Conservation (phyloP, 2,329 filamentous ascomycete species). For the Sporothrix phasma region DNA sequence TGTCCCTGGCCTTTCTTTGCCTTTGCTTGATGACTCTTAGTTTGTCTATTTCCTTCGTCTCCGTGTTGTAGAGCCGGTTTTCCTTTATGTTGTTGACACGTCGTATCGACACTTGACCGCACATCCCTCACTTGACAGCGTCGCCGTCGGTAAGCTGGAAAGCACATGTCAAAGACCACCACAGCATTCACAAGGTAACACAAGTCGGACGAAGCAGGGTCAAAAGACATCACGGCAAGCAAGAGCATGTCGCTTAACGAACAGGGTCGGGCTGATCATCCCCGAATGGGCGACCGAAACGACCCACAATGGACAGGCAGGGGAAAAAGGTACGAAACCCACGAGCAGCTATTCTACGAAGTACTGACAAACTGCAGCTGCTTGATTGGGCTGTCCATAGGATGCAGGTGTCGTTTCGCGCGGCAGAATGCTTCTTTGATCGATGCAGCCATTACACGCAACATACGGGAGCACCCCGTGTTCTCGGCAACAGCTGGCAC, state of each 20-base stretch:
- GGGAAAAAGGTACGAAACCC: neutral
- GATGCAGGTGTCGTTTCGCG: neutral
- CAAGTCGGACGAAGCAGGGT: neutral
- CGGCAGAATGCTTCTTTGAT: neutral
- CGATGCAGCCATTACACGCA: neutral
- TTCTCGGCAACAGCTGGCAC: neutral
- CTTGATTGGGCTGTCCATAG: conserved; percentile 4
- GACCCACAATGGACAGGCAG: neutral
- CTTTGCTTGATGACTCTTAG: too few relatives aligned
- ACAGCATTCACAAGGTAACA: neutral
- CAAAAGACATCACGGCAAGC: neutral
- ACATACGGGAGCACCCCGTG: neutral
- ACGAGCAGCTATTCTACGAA: neutral
- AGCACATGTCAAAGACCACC: neutral
- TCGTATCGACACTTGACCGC: neutral
- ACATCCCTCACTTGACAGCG: neutral
- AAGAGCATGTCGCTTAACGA: neutral
- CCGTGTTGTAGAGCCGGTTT: neutral
- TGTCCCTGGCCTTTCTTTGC: neutral
- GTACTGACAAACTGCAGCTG: neutral
- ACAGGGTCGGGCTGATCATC: neutral
- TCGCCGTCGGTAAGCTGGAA: neutral
- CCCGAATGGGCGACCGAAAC: conserved; percentile 1
- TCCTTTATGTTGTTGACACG: neutral
- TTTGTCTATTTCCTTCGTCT: neutral